Evolutionary conservation across 371 early-diverging fungal species (phyloP), one percentile per base, ranked within the genome.

Genomic region (Apophysomyces ossiformis): DNA sequence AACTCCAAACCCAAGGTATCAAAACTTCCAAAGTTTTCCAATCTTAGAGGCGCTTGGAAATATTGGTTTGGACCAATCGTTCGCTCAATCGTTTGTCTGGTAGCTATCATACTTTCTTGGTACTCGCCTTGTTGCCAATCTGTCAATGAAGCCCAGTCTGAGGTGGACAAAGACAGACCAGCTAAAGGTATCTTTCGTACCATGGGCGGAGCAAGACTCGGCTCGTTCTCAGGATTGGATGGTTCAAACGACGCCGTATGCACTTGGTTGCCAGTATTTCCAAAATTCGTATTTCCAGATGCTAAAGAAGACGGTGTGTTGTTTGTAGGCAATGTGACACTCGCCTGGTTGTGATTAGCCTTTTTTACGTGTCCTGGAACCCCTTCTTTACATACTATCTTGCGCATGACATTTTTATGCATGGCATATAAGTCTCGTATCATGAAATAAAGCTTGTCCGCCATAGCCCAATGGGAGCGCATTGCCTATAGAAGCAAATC

Each of bases 381-480:
- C 21, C 0, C 9, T 21, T 18, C 18, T 7, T 50, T 50, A 26
- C 21, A 4, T 11, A 26, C 5, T 21, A 21, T 8, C n/a, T 15
- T 37, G 15, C 62, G 32, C 32, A 61, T 16, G 35, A 47, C 57
- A 16, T 61, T 61, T 44, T 37, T 39, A 35, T 65, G 65, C 37
- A 58, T 38, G 32, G 65, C 58, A 59, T 65, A 65, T 15, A 65
- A n/a, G 37, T 65, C 65, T 35, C 58, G 58, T 37, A 65, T 65
- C 65, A 65, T 65, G 11, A 65, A 58, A 46, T 65, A 65, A 5
- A 65, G 36, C 26, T 65, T 65, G 18, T 65, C 58, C 18, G 65
- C 59, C 65, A 65, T 65, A 15, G 65, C 65, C 65, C 65, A 65
- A 12, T 58, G 37, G n/a, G 39, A 39, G n/a, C 65, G 58, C 44